A percentile compares a stretch with the other conserved stretches of the same genome.
Evolutionary conservation across 805 yeast genomes (phyloP).

Genomic region (Wickerhamiella brachini): DNA sequence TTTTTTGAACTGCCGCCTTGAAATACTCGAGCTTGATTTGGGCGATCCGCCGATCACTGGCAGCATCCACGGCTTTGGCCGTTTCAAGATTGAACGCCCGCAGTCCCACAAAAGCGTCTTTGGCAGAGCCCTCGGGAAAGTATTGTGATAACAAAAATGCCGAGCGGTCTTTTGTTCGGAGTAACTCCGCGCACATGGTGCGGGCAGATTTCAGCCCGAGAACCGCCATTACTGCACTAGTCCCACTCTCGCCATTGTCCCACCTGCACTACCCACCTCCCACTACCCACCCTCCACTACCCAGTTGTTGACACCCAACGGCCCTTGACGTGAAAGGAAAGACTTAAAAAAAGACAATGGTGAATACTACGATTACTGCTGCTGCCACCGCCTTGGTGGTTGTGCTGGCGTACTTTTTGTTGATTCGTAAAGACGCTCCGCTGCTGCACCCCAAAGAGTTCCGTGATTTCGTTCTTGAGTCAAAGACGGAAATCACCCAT

Average conservation of each 20-base stretch:
- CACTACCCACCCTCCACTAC: background rate
- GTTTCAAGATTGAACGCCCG: slow-evolving; percentile 55
- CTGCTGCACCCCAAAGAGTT: slow-evolving; percentile 52
- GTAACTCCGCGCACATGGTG: slow-evolving; percentile 27
- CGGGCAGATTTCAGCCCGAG: background rate
- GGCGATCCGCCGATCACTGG: slow-evolving; percentile 24
- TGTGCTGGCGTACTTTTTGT: background rate
- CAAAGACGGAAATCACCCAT: slow-evolving; percentile 61
- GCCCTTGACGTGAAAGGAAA: background rate
- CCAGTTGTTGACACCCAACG: too few species aligned
- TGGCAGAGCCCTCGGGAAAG: slow-evolving; percentile 43
- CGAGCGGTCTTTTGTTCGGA: slow-evolving; percentile 42
- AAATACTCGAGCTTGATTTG: slow-evolving; percentile 56
- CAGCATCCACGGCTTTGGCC: slow-evolving; percentile 34
- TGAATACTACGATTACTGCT: background rate
- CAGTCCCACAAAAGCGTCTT: slow-evolving; percentile 50
- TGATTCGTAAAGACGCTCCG: slow-evolving; percentile 9
- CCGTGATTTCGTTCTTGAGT: slow-evolving; percentile 65
- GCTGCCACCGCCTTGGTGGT: background rate
- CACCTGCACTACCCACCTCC: background rate
- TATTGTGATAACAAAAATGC: slow-evolving; percentile 54
- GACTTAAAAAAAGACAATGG: background rate
- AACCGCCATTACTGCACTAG: background rate
- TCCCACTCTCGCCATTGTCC: background rate
- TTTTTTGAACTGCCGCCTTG: slow-evolving; percentile 44